Evolutionary conservation across 371 early-diverging fungal genomes (phyloP), one percentile per base, ranked within the genome.

Genomic region (Rhizomucor pusillus): DNA sequence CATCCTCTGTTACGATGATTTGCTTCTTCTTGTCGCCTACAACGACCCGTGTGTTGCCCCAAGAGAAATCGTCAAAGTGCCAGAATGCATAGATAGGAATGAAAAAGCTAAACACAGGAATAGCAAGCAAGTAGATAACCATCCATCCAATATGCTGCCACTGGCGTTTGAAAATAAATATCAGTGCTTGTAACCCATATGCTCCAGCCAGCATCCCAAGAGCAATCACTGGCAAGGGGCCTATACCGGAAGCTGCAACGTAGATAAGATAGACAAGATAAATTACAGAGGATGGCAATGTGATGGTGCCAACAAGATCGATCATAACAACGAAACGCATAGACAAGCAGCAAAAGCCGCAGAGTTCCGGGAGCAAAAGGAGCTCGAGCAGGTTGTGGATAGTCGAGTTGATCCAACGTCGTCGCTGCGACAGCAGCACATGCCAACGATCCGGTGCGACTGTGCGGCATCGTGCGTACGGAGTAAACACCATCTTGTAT

Each of bases 341-440:
- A 23, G 94, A 93, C 62, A 94, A 94, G 67, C 95, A 99, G 63
- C 95, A 98, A 43, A 92, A 91, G 1, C 99, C 99, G 67, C 99
- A 99, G 46, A 99, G 80, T 61, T 96, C 88, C 20, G 88, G 85
- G 7, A 99, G 85, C 50, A 91, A 75, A 34, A 97, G 81, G 35
- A 99, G 80, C 68, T 98, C 99, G 57, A 97, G 79, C 54, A 99
- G 67, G 61, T 99, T 99, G 61, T 97, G 97, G 47, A 97, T 83
- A 3, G 99, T 99, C 3, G 97, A 97, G 72, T 99, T 99, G 77
- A 99, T 99, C 99, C 99, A 99, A 45, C 98, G 77, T 51, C 99
- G 85, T 3, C 99, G 81, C 73, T 99, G 99, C 19, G 94, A 94
- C 19, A 98, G 75, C 44, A 99, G 75, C 43, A 97, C 91, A 9